These are phyloP conservation scores for Willaertia magna DNA, from an alignment of 208 protist genomes.

Conservation along the genomic window DNA sequence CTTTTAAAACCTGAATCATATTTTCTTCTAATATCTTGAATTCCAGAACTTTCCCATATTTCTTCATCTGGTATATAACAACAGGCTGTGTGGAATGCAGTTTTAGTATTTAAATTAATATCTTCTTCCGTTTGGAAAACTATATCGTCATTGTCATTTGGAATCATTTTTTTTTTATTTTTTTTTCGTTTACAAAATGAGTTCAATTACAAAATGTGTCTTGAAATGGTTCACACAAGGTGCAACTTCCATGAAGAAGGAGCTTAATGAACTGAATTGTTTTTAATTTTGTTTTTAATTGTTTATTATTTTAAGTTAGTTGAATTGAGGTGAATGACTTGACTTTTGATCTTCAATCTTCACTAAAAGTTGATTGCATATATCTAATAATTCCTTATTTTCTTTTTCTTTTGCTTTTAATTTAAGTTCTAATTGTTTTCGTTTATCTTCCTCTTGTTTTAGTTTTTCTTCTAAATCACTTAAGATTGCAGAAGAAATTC, in stretches of 20 bases:
- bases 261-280: no score
- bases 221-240: no score
- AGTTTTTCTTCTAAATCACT: background rate
- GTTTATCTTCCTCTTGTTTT: background rate
- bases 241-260: no score
- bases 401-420: background rate
- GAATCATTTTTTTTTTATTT: no score
- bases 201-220: no score
- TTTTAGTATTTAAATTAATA: background rate
- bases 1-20: background rate
- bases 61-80: background rate
- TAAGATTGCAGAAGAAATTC: background rate
- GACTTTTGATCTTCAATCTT: no score
- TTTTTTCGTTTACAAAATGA: no score
- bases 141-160: no score
- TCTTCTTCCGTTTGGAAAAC: no score
- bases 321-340: no score
- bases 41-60: background rate
- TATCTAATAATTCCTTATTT: background rate
- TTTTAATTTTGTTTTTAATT: no score
- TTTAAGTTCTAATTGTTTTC: background rate
- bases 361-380: background rate
- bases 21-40: background rate
- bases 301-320: no score
- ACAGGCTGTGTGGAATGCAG: background rate